Conservation (phyloP, 495 filamentous ascomycete genomes). For the Neurospora intermedia region DNA sequence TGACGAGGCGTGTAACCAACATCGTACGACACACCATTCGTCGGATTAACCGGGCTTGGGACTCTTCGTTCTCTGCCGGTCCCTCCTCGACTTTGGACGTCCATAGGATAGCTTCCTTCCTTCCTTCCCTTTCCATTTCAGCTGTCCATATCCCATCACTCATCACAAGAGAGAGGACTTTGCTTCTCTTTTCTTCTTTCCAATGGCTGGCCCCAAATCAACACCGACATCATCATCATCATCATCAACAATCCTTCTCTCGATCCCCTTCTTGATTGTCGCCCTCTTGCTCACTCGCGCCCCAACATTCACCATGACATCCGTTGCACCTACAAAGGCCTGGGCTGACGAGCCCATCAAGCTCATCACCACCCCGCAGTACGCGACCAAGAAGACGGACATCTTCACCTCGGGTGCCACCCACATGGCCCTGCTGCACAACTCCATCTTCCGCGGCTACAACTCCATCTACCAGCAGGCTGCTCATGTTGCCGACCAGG, state of each 20-base stretch:
- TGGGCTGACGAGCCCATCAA: slow-evolving; percentile 42
- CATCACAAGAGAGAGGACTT: background rate
- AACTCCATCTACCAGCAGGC: slow-evolving; percentile 50
- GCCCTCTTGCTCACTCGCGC: slow-evolving; percentile 30
- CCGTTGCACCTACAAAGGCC: slow-evolving; percentile 22
- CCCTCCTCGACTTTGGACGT: background rate
- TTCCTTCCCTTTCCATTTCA: background rate
- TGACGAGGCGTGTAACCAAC: slow-evolving; percentile 3
- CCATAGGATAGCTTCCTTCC: background rate
- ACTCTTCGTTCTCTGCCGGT: background rate
- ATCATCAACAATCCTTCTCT: slow-evolving; percentile 10
- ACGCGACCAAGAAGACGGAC: slow-evolving; percentile 37
- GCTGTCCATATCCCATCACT: background rate
- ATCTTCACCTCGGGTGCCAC: slow-evolving; percentile 43
- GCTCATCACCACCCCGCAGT: slow-evolving; percentile 37
- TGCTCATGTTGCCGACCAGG: slow-evolving; percentile 26
- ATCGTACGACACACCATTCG: slow-evolving; percentile 10
- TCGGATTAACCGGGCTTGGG: background rate
- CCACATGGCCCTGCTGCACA: slow-evolving; percentile 50
- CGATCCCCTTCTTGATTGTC: slow-evolving; percentile 22
- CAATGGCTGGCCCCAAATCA: slow-evolving; percentile 8
- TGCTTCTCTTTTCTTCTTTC: background rate
- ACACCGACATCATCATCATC: background rate
- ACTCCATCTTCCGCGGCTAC: slow-evolving; percentile 47
- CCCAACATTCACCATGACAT: slow-evolving; percentile 30